A percentile compares a stretch with the other conserved stretches of the same genome.
phyloP scores from a whole-genome alignment of 2,329 filamentous ascomycete species.

The Ophiostoma triangulosporum region DNA sequence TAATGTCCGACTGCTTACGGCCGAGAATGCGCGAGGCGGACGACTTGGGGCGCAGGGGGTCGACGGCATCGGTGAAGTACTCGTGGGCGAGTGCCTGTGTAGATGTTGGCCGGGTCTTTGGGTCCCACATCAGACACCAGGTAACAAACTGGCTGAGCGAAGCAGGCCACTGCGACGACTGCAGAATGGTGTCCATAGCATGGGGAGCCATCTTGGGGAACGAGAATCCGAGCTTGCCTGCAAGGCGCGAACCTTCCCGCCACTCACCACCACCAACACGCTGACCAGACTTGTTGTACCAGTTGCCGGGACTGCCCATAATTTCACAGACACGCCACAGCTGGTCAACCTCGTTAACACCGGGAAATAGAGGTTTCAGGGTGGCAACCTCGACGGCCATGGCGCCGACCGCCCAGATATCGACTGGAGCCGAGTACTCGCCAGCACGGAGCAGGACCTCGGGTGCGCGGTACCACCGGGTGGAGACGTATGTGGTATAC shows the following conservation, averaged over 20 bases:
- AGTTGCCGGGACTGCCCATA: conserved; percentile 96
- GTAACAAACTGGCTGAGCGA: conserved; percentile 88
- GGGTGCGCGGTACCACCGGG: conserved; percentile 92
- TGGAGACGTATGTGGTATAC: conserved; percentile 97
- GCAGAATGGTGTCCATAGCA: conserved; percentile 86
- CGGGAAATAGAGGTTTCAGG: conserved; percentile 89
- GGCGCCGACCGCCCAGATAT: conserved; percentile 96
- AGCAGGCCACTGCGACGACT: conserved; percentile 79
- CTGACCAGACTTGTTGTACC: conserved; percentile 83
- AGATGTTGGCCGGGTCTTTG: conserved; percentile 79
- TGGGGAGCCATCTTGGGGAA: conserved; percentile 99
- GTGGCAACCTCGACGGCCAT: conserved; percentile 99
- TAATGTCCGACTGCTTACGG: conserved; percentile 79
- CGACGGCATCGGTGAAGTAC: conserved; percentile 84
- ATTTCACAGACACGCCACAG: conserved; percentile 98
- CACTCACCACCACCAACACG: conserved; percentile 92
- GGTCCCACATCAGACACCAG: conserved; percentile 99
- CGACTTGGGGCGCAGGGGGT: conserved; percentile 84
- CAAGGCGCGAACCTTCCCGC: conserved; percentile 85
- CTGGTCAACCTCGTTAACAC: conserved; percentile 96
- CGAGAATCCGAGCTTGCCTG: conserved; percentile 93
- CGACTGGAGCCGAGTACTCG: conserved; percentile 92
- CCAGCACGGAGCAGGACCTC: conserved; percentile 88
- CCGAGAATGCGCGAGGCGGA: conserved; percentile 72
- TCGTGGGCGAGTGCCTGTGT: conserved; percentile 90